A percentile compares a stretch with the other conserved stretches of the same genome.
phyloP scores from a whole-genome alignment of 352 stramenopile genomes.

The Pythium dissimile region DNA sequence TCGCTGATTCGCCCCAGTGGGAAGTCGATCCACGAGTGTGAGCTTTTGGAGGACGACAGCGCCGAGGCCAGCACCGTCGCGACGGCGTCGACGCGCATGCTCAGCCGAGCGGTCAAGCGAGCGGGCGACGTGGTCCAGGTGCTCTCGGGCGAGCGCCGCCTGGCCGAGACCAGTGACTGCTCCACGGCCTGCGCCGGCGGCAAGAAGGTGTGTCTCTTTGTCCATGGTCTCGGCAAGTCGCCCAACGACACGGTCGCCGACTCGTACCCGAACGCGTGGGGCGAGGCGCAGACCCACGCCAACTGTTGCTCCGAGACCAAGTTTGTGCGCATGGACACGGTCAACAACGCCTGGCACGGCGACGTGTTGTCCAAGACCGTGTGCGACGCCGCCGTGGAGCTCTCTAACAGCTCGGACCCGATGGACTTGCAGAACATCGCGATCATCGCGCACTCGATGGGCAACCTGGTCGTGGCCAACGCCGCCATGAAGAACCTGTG shows the following conservation, averaged over 20 bases:
- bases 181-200: conserved; percentile 3
- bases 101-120: too few relatives aligned
- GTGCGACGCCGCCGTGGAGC: conserved; percentile 20
- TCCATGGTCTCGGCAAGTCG: conserved; percentile 14
- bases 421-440: conserved; percentile 1
- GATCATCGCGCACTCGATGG: conserved; percentile 30
- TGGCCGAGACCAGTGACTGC: not conserved
- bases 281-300: conserved; percentile 13
- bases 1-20: not conserved
- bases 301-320: conserved; percentile 26
- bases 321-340: conserved; percentile 32
- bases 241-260: not conserved
- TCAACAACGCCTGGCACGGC: conserved; percentile 21
- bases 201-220: conserved; percentile 21
- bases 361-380: conserved; percentile 16
- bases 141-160: not conserved
- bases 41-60: not conserved
- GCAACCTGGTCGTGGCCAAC: conserved; percentile 25
- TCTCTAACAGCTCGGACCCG: conserved; percentile 12
- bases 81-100: not conserved
- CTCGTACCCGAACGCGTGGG: conserved; percentile 15
- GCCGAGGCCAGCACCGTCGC: not conserved
- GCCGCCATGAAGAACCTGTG: conserved; percentile 22
- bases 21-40: not conserved
- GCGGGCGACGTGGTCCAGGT: not conserved